phyloP scores from a whole-genome alignment of 257 asterid genomes.

The Penstemon newberryi region DNA sequence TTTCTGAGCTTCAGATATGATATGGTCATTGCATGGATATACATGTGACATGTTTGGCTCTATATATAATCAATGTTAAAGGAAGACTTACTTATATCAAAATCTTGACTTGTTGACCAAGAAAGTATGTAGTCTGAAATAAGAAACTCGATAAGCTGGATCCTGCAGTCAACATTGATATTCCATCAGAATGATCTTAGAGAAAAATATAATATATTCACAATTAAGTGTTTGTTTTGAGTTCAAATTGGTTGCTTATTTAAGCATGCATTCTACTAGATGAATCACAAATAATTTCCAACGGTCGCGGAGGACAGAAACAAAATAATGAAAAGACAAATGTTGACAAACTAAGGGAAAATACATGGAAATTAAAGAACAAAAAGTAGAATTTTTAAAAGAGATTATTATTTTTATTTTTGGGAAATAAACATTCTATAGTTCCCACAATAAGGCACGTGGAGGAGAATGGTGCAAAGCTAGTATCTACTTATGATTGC shows the following conservation, averaged over 20 bases:
- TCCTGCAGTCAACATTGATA: slow-evolving; percentile 61
- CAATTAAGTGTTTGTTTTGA: not conserved
- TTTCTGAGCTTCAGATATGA: slow-evolving; percentile 10
- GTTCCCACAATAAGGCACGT: not conserved
- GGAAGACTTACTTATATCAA: slow-evolving; percentile 55
- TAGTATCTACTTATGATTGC: not conserved
- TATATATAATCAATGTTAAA: slow-evolving; percentile 5
- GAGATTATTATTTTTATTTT: too few relatives aligned
- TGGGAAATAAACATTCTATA: not conserved
- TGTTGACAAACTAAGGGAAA: not conserved
- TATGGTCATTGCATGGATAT: slow-evolving; percentile 13
- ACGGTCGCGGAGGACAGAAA: not conserved
- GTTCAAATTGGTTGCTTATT: not conserved
- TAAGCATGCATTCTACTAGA: slow-evolving; percentile 9
- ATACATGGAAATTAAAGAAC: not conserved
- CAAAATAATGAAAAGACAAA: not conserved
- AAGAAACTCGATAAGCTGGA: slow-evolving; percentile 87
- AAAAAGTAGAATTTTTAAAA: too few relatives aligned
- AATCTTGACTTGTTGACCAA: slow-evolving; percentile 66
- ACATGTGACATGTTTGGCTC: not conserved
- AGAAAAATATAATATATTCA: not conserved
- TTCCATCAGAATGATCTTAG: slow-evolving; percentile 3
- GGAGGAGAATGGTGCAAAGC: not conserved
- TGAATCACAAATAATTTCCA: not conserved
- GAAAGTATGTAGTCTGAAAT: slow-evolving; percentile 67